Conservation (phyloP, 1,284 basidiomycete species). For the Cryptococcus sp. region DNA sequence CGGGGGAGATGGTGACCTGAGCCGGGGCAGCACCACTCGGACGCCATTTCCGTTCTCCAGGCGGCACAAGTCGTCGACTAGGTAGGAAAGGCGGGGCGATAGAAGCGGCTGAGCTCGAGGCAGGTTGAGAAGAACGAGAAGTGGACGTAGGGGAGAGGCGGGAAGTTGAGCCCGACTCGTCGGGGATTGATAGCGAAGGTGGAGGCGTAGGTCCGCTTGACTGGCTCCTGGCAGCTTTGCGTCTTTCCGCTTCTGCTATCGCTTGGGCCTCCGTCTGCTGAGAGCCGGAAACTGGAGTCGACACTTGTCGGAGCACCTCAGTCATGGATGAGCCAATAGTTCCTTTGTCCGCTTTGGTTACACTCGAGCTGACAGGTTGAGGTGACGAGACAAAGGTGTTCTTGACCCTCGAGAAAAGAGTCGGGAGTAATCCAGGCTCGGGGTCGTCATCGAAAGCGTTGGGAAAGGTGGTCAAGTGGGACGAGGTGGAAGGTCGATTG, state of each 20-base stretch:
- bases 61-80: slow-evolving; percentile 15
- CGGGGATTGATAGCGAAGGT: not conserved
- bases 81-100: slow-evolving; percentile 2
- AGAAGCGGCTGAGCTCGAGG: slow-evolving; percentile 11
- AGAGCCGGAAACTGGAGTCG: not conserved
- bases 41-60: slow-evolving; percentile 35
- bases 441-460: slow-evolving; percentile 44
- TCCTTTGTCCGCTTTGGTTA: slow-evolving; percentile 4
- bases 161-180: slow-evolving; percentile 2
- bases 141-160: slow-evolving; percentile 5
- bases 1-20: slow-evolving; percentile 39
- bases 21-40: slow-evolving; percentile 35
- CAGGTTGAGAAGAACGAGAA: slow-evolving; percentile 9
- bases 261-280: slow-evolving; percentile 38
- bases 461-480: slow-evolving; percentile 43
- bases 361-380: not conserved
- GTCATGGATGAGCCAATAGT: not conserved
- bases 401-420: slow-evolving; percentile 44
- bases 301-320: not conserved
- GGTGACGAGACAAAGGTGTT: slow-evolving; percentile 32
- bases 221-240: slow-evolving; percentile 9
- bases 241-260: slow-evolving; percentile 35
- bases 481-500: slow-evolving; percentile 13
- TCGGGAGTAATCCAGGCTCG: slow-evolving; percentile 43
- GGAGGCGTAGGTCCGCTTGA: not conserved